phyloP scores from a whole-genome alignment of 2,329 filamentous ascomycete genomes.

The Podosphaera xanthii region DNA sequence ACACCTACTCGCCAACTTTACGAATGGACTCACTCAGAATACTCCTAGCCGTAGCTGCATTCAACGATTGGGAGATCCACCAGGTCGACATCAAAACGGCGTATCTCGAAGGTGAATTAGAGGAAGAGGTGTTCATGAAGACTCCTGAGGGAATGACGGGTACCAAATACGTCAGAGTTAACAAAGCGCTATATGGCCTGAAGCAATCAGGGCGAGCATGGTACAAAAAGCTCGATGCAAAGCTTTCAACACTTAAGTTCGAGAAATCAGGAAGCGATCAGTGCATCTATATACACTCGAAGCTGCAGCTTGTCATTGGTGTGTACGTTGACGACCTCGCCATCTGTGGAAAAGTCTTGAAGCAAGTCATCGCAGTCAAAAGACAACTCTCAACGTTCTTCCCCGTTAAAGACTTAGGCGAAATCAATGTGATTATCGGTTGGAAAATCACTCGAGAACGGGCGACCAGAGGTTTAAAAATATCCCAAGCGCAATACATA shows the following conservation, averaged over 20 bases:
- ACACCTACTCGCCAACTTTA: not conserved
- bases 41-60: not conserved
- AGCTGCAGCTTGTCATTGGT: not conserved
- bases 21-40: not conserved
- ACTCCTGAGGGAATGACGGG: not conserved
- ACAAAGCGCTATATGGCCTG: too few relatives aligned
- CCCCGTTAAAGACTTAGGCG: not conserved
- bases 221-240: too few relatives aligned
- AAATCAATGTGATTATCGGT: too few relatives aligned
- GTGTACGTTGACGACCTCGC: not conserved
- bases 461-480: too few relatives aligned
- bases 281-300: not conserved
- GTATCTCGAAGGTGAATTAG: not conserved
- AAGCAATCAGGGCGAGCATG: too few relatives aligned
- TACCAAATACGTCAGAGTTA: too few relatives aligned
- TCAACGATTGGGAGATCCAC: not conserved
- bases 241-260: too few relatives aligned
- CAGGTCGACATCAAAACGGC: not conserved
- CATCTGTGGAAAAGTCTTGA: not conserved
- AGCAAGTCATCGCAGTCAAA: not conserved
- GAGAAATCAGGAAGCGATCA: too few relatives aligned
- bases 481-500: too few relatives aligned
- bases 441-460: too few relatives aligned
- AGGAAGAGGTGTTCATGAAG: not conserved
- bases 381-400: not conserved